phyloP scores from a whole-genome alignment of 345 rosid species.

The Salix koriyanagi region DNA sequence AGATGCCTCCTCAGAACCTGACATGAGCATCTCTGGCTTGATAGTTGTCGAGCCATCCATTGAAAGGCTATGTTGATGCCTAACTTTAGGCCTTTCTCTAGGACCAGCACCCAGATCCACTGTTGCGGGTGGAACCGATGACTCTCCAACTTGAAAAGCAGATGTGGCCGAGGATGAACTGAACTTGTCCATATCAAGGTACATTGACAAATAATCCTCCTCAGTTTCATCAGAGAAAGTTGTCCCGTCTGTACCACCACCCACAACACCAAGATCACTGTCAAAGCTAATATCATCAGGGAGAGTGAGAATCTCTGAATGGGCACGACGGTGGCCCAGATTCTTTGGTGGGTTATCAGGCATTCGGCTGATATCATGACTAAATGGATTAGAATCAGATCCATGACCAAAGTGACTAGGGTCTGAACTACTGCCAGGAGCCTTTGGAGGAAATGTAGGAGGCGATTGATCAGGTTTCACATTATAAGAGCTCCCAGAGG shows the following conservation, averaged over 20 bases:
- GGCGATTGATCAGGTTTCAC: constrained; percentile 52
- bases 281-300: constrained; percentile 92
- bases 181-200: constrained; percentile 88
- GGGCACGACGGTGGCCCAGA: constrained; percentile 89
- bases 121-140: constrained; percentile 27
- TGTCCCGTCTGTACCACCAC: constrained; percentile 58
- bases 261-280: constrained; percentile 80
- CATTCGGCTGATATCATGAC: constrained; percentile 84
- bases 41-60: constrained; percentile 81
- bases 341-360: constrained; percentile 78
- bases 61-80: constrained; percentile 92
- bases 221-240: constrained; percentile 79
- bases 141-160: constrained; percentile 56
- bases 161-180: constrained; percentile 68
- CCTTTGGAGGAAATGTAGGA: constrained; percentile 38
- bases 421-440: constrained; percentile 39
- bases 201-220: constrained; percentile 75
- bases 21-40: constrained; percentile 76
- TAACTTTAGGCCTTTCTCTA: constrained; percentile 69
- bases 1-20: constrained; percentile 56
- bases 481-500: constrained; percentile 35
- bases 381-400: constrained; percentile 48
- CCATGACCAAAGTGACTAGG: constrained; percentile 38
- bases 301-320: constrained; percentile 83
- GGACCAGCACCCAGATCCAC: constrained; percentile 35